Evolutionary conservation across 208 protist species (phyloP).

Genomic region (Phytomonas serpens): DNA sequence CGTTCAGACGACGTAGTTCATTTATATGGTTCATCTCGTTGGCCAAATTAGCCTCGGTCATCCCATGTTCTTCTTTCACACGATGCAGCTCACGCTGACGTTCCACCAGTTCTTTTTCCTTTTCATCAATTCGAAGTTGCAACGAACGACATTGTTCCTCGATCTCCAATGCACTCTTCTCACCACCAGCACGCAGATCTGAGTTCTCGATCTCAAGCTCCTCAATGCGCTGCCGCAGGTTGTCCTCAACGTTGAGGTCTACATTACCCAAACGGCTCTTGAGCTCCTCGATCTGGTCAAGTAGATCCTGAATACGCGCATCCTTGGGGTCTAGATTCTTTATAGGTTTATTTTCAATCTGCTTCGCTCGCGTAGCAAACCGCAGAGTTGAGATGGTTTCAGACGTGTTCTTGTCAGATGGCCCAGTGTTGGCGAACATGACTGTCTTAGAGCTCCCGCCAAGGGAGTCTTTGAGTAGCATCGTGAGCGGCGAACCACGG

Average conservation of each 20-base stretch:
- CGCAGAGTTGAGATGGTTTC: constrained; percentile 88
- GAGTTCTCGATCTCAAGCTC: constrained; percentile 88
- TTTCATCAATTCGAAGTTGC: constrained; percentile 69
- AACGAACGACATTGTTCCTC: constrained; percentile 60
- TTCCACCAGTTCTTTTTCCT: constrained; percentile 50
- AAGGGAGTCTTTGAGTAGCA: constrained; percentile 90
- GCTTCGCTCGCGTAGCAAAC: constrained; percentile 85
- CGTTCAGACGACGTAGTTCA: constrained; percentile 56
- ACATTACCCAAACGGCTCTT: constrained; percentile 80
- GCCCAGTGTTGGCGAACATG: constrained; percentile 89
- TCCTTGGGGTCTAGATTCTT: constrained; percentile 91
- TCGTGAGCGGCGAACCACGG: constrained; percentile 85
- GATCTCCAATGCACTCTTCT: constrained; percentile 81
- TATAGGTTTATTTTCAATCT: constrained; percentile 95
- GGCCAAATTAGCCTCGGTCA: constrained; percentile 63
- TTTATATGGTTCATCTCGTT: constrained; percentile 53
- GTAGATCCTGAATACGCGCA: constrained; percentile 79
- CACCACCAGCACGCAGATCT: constrained; percentile 55
- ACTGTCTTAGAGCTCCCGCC: constrained; percentile 88
- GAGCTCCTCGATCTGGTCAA: constrained; percentile 87
- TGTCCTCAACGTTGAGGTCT: constrained; percentile 86
- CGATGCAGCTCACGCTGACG: constrained; percentile 46
- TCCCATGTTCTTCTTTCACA: constrained; percentile 40
- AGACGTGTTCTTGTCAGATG: constrained; percentile 77
- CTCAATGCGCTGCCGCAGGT: constrained; percentile 83